Evolutionary conservation across 805 yeast genomes (phyloP).

Genomic region (fission yeast (Schizosaccharomyces pombe)): DNA sequence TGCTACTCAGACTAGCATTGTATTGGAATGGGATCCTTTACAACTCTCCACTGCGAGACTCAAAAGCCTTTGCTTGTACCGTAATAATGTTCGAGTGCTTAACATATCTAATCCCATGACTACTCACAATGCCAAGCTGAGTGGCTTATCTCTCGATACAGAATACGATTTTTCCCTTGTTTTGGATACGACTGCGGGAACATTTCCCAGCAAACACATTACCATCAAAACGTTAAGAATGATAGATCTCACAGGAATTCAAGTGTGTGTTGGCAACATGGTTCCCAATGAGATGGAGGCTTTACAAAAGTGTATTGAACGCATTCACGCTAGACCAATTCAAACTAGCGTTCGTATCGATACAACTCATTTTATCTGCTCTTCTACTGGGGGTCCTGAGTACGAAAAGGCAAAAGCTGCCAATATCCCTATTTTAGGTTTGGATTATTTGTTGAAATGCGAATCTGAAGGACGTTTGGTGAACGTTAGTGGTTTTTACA

Average conservation of each 20-base stretch:
- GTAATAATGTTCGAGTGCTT: slow-evolving; percentile 45
- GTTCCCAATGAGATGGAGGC: slow-evolving; percentile 30
- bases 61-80: slow-evolving; percentile 52
- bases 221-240: slow-evolving; percentile 71
- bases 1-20: slow-evolving; percentile 84
- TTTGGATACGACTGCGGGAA: slow-evolving; percentile 79
- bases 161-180: slow-evolving; percentile 56
- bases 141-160: slow-evolving; percentile 77
- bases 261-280: slow-evolving; percentile 69
- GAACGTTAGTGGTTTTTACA: slow-evolving; percentile 72
- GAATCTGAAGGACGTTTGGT: slow-evolving; percentile 69
- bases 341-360: slow-evolving; percentile 58
- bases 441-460: slow-evolving; percentile 93
- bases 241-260: slow-evolving; percentile 86
- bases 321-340: slow-evolving; percentile 66
- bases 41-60: slow-evolving; percentile 63
- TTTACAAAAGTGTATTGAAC: slow-evolving; percentile 33
- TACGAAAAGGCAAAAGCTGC: slow-evolving; percentile 56
- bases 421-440: slow-evolving; percentile 83
- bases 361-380: slow-evolving; percentile 75
- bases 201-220: slow-evolving; percentile 40
- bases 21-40: slow-evolving; percentile 77
- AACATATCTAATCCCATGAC: slow-evolving; percentile 61
- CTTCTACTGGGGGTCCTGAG: slow-evolving; percentile 31
- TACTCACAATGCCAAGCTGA: slow-evolving; percentile 60